Evolutionary conservation across 257 asterid species (phyloP).

Genomic region (Solanum chiquidenum): DNA sequence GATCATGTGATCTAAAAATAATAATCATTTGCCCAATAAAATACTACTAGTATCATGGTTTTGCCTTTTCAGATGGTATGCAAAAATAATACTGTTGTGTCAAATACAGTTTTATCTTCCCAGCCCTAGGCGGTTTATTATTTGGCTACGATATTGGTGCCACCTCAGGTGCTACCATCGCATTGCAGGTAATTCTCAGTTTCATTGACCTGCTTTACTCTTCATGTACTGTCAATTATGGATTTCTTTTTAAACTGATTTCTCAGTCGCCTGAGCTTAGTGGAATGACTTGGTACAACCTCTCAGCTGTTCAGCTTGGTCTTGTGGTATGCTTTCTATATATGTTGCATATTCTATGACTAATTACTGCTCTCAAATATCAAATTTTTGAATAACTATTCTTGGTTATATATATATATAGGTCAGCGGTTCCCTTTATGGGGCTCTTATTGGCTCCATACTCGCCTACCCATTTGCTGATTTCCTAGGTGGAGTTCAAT

Average conservation of each 20-base stretch:
- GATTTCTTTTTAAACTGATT: background rate
- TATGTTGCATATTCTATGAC: background rate
- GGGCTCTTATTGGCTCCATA: slow-evolving; percentile 92
- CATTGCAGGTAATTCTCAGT: slow-evolving; percentile 59
- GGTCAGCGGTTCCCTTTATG: slow-evolving; percentile 99
- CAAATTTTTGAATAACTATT: background rate
- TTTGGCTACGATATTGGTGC: slow-evolving; percentile 98
- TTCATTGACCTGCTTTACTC: background rate
- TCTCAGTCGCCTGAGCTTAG: slow-evolving; percentile 87
- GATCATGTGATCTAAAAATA: background rate
- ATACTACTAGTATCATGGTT: background rate
- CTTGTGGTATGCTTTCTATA: slow-evolving; percentile 58
- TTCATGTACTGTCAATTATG: background rate
- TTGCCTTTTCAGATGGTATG: background rate
- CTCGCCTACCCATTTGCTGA: slow-evolving; percentile 75
- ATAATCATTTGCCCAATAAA: background rate
- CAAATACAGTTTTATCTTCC: slow-evolving; percentile 67
- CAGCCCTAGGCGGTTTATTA: slow-evolving; percentile 88
- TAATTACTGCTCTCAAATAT: background rate
- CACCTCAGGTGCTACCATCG: slow-evolving; percentile 90
- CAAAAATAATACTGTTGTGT: background rate
- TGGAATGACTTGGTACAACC: slow-evolving; percentile 80
- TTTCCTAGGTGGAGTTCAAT: slow-evolving; percentile 61
- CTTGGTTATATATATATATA: slow-evolving; percentile 28
- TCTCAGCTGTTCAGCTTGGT: slow-evolving; percentile 90